phyloP scores from a whole-genome alignment of 352 stramenopile species.

The Globisporangium recalcitrans region DNA sequence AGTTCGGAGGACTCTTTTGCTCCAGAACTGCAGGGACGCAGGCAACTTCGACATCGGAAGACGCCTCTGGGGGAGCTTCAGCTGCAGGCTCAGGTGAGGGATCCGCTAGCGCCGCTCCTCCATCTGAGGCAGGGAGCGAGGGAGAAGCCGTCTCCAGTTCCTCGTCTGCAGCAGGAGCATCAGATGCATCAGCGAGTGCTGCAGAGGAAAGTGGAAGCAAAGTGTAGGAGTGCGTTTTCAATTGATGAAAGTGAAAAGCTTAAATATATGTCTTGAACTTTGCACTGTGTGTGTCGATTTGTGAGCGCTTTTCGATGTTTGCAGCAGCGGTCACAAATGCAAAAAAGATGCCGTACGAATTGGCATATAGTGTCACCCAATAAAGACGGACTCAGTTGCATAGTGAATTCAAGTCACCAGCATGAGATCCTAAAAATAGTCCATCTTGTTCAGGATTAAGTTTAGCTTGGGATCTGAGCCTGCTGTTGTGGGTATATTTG shows the following conservation, averaged over 20 bases:
- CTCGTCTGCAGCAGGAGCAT: neutral
- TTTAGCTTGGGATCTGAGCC: neutral
- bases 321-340: too few species aligned
- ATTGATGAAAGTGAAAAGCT: too few species aligned
- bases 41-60: neutral
- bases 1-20: slow-evolving; percentile 1
- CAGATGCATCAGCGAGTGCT: neutral
- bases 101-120: neutral
- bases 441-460: too few species aligned
- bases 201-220: neutral
- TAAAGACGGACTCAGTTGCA: too few species aligned
- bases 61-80: neutral
- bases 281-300: too few species aligned
- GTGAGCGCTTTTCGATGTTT: too few species aligned
- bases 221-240: too few species aligned
- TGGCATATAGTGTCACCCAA: too few species aligned
- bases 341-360: too few species aligned
- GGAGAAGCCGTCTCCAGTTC: neutral
- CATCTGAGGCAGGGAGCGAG: neutral
- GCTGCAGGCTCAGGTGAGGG: neutral
- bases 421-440: too few species aligned
- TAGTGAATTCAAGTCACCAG: too few species aligned
- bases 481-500: neutral
- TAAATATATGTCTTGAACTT: too few species aligned
- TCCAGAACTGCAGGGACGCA: neutral